Evolutionary conservation across 2,329 filamentous ascomycete genomes (phyloP).

Genomic region (Microcyclospora tardicrescens): DNA sequence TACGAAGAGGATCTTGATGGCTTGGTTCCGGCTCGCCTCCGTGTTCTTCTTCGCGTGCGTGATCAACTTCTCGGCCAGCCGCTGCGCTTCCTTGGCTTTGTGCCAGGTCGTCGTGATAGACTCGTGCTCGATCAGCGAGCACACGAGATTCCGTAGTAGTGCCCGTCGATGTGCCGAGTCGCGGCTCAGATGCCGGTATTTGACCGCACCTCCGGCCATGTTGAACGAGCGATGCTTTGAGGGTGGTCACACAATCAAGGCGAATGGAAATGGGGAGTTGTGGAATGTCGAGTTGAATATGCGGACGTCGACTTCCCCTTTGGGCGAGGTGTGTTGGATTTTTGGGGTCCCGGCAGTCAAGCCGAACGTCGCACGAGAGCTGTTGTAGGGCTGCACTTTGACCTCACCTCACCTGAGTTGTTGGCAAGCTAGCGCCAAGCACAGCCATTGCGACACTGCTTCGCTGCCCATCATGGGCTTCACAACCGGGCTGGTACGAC

Average conservation of each 20-base stretch:
- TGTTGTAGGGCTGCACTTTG: no score
- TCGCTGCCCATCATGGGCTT: slow-evolving; percentile 32
- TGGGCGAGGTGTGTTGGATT: not conserved
- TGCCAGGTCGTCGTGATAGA: slow-evolving; percentile 88
- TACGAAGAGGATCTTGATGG: slow-evolving; percentile 70
- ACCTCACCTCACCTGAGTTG: no score
- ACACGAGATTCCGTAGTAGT: slow-evolving; percentile 88
- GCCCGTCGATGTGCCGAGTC: slow-evolving; percentile 79
- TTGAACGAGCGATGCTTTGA: slow-evolving; percentile 7
- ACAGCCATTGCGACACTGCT: no score
- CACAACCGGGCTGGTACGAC: slow-evolving; percentile 37
- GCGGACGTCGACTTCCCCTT: not conserved
- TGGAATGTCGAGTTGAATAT: not conserved
- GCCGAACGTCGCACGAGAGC: no score
- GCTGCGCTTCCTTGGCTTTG: slow-evolving; percentile 95
- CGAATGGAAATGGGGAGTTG: no score
- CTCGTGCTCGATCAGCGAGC: slow-evolving; percentile 85
- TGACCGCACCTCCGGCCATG: slow-evolving; percentile 79
- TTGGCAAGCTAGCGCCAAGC: no score
- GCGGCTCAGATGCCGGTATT: slow-evolving; percentile 80
- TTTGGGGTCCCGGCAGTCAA: no score
- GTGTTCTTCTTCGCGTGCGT: slow-evolving; percentile 90
- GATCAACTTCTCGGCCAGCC: slow-evolving; percentile 85
- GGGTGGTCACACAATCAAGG: no score
- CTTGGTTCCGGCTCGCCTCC: slow-evolving; percentile 60